Conservation (phyloP, 2,329 filamentous ascomycete species). For the Scedosporium apiospermum region DNA sequence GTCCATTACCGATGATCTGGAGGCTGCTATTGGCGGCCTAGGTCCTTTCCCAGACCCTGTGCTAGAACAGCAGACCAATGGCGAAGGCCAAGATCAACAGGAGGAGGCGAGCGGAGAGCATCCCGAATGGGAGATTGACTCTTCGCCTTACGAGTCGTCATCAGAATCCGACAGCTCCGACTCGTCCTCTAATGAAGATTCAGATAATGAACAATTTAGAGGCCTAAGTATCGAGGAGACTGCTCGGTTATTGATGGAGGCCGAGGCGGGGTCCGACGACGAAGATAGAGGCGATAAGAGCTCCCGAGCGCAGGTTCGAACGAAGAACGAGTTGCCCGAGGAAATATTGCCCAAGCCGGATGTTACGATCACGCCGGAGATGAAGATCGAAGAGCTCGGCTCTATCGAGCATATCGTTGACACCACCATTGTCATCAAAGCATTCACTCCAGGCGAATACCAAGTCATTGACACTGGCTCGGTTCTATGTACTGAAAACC, state of each 20-base stretch:
- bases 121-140: conserved; percentile 79
- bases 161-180: conserved; percentile 50
- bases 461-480: conserved; percentile 79
- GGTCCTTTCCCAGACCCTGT: conserved; percentile 8
- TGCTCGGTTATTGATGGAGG: conserved; percentile 75
- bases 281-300: conserved; percentile 46
- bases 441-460: conserved; percentile 68
- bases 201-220: conserved; percentile 55
- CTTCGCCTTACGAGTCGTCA: conserved; percentile 64
- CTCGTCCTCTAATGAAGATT: conserved; percentile 49
- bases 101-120: conserved; percentile 25
- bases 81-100: neutral
- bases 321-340: conserved; percentile 69
- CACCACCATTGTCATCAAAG: conserved; percentile 69
- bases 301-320: conserved; percentile 48
- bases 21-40: conserved; percentile 32
- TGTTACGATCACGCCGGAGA: conserved; percentile 66
- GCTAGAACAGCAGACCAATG: neutral
- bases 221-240: conserved; percentile 74
- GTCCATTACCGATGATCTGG: conserved; percentile 28
- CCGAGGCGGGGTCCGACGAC: conserved; percentile 70
- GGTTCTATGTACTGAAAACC: conserved; percentile 67
- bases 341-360: conserved; percentile 64
- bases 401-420: conserved; percentile 68
- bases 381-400: conserved; percentile 68